Evolutionary conservation across 768 basidiomycete genomes (phyloP).

Genomic region (Mycena leptocephala): DNA sequence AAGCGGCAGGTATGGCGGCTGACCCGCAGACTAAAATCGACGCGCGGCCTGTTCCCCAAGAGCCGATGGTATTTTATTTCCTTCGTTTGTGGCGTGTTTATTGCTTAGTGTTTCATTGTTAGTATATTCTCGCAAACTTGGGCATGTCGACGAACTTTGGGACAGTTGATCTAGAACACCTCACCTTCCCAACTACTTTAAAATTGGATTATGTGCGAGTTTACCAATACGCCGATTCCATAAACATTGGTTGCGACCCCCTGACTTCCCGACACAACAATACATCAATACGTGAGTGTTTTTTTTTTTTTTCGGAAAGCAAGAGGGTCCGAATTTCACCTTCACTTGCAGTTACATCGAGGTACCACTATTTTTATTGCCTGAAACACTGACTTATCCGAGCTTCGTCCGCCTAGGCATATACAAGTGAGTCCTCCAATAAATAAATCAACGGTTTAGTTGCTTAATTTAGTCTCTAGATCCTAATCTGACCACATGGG

Average conservation of each 20-base stretch:
- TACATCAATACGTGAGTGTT: conserved; percentile 71
- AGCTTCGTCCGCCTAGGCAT: not conserved
- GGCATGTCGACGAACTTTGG: conserved; percentile 57
- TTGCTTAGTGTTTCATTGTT: not conserved
- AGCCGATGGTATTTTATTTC: conserved; percentile 73
- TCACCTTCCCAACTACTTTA: conserved; percentile 69
- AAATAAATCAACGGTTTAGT: conserved; percentile 44
- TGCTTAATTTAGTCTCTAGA: conserved; percentile 49
- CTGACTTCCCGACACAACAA: conserved; percentile 69
- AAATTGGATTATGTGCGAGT: conserved; percentile 80
- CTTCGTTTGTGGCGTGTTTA: not conserved
- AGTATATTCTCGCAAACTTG: conserved; percentile 68
- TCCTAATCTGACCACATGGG: conserved; percentile 71
- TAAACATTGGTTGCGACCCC: conserved; percentile 80
- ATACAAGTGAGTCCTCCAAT: conserved; percentile 3
- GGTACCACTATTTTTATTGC: not conserved
- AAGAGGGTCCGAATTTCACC: not conserved
- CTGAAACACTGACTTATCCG: not conserved
- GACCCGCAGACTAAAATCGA: conserved; percentile 66
- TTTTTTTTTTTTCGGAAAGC: not conserved
- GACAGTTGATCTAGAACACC: conserved; percentile 55
- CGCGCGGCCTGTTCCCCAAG: conserved; percentile 71
- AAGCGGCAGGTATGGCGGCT: conserved; percentile 68
- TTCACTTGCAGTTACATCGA: conserved; percentile 13
- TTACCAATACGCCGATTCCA: conserved; percentile 69